These are phyloP conservation scores for Sclerotinia borealis DNA, from an alignment of 2,329 filamentous ascomycete species.

Conservation along the genomic window DNA sequence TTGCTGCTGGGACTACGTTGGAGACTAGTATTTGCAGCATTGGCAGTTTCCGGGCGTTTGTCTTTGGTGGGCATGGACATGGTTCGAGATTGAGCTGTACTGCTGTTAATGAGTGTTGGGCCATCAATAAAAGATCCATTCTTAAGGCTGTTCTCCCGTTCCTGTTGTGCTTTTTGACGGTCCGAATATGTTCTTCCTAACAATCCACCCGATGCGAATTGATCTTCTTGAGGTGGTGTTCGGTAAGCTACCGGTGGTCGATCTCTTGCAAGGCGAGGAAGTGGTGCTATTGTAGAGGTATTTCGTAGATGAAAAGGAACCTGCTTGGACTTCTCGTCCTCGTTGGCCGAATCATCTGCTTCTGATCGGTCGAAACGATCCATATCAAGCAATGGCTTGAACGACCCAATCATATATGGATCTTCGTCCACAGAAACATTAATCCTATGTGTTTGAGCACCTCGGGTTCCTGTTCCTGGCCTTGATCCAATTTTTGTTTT, in stretches of 20 bases:
- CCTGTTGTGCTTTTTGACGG: slow-evolving; percentile 34
- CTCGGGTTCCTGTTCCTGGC: slow-evolving; percentile 29
- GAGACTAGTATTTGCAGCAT: slow-evolving; percentile 5
- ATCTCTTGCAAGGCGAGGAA: slow-evolving; percentile 3
- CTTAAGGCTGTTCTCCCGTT: slow-evolving; percentile 20
- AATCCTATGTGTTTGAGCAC: slow-evolving; percentile 12
- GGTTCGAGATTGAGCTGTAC: slow-evolving; percentile 27
- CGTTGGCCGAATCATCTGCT: slow-evolving; percentile 21
- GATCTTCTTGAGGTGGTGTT: slow-evolving; percentile 24
- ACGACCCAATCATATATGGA: slow-evolving; percentile 60
- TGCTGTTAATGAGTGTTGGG: slow-evolving; percentile 48
- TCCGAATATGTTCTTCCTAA: slow-evolving; percentile 46
- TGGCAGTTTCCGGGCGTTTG: slow-evolving; percentile 8
- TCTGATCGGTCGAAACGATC: slow-evolving; percentile 43
- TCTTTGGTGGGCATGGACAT: slow-evolving; percentile 20
- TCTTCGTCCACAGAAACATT: slow-evolving; percentile 42
- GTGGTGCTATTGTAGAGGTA: slow-evolving; percentile 14
- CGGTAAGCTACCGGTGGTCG: slow-evolving; percentile 25
- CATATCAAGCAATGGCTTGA: slow-evolving; percentile 61
- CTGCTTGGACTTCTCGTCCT: slow-evolving; percentile 28
- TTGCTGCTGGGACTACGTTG: slow-evolving; percentile 5
- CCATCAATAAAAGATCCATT: slow-evolving; percentile 48
- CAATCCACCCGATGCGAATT: slow-evolving; percentile 42
- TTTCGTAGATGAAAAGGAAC: slow-evolving; percentile 31
- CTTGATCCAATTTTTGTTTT: slow-evolving; percentile 1